phyloP scores from a whole-genome alignment of 371 early-diverging fungal species.

The Mucor indicus region DNA sequence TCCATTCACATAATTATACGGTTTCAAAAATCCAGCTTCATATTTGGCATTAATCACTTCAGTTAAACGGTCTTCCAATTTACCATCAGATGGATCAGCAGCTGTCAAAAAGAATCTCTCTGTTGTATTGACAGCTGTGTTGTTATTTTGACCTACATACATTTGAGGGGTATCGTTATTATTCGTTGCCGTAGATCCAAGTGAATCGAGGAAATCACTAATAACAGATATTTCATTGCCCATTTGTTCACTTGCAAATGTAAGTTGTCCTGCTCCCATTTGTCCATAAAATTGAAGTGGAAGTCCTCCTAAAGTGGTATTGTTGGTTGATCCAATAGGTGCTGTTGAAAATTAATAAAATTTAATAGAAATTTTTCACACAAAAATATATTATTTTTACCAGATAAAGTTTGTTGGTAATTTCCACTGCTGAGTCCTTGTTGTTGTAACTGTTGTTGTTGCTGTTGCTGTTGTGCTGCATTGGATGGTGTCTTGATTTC shows the following conservation, averaged over 20 bases:
- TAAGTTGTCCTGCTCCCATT: constrained; percentile 57
- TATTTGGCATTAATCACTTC: constrained; percentile 92
- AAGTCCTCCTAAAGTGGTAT: constrained; percentile 34
- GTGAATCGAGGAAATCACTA: constrained; percentile 67
- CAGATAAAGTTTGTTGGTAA: constrained; percentile 7
- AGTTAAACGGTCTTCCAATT: constrained; percentile 77
- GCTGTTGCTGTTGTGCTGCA: constrained; percentile 1
- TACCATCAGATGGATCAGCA: constrained; percentile 85
- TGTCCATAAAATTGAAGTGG: constrained; percentile 46
- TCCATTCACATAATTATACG: constrained; percentile 91
- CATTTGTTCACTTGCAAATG: constrained; percentile 78
- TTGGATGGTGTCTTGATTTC: constrained; percentile 55
- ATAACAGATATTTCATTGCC: constrained; percentile 81
- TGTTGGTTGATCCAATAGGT: constrained; percentile 22
- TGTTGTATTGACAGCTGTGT: constrained; percentile 26
- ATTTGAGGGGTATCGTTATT: constrained; percentile 10
- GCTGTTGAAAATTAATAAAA: not conserved
- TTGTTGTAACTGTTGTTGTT: constrained; percentile 9
- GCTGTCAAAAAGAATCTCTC: constrained; percentile 88
- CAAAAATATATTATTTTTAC: constrained; percentile 9
- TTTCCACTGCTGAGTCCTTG: constrained; percentile 19
- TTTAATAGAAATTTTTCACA: not conserved
- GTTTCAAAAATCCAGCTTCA: constrained; percentile 90
- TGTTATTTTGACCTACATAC: no score
- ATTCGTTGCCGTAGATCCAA: constrained; percentile 41